phyloP scores from a whole-genome alignment of 164 flowering plant genomes.

The Amborella trichopoda region DNA sequence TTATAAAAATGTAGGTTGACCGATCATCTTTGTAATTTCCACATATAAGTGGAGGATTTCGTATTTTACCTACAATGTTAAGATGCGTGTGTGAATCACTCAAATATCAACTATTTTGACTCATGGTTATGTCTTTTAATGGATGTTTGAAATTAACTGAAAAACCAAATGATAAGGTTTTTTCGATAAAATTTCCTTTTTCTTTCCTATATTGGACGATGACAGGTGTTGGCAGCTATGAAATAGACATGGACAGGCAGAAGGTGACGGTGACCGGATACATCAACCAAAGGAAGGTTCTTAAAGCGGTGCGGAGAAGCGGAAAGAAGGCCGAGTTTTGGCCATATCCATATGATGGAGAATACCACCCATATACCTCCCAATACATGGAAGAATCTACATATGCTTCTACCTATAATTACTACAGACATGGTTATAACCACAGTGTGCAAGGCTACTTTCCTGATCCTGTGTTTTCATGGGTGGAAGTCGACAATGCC shows the following conservation, averaged over 20 bases:
- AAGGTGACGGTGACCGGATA: constrained; percentile 79
- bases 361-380: constrained; percentile 56
- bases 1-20: too few relatives aligned
- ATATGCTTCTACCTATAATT: constrained; percentile 40
- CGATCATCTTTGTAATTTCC: too few relatives aligned
- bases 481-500: constrained; percentile 29
- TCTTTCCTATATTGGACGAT: too few relatives aligned
- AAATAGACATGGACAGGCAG: constrained; percentile 65
- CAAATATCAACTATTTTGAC: too few relatives aligned
- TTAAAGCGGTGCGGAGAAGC: constrained; percentile 56
- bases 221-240: constrained; percentile 58
- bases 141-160: too few relatives aligned
- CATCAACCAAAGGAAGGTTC: constrained; percentile 41
- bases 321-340: constrained; percentile 72
- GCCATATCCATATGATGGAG: constrained; percentile 61
- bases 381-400: constrained; percentile 52
- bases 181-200: too few relatives aligned
- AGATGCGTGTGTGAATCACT: too few relatives aligned
- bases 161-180: too few relatives aligned
- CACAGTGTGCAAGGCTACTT: constrained; percentile 47
- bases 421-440: constrained; percentile 56
- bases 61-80: too few relatives aligned
- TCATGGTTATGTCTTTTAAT: too few relatives aligned
- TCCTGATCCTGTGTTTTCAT: constrained; percentile 31
- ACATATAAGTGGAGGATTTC: too few relatives aligned